phyloP scores from a whole-genome alignment of 2,329 filamentous ascomycete genomes.

The Aspergillus fijiensis region DNA sequence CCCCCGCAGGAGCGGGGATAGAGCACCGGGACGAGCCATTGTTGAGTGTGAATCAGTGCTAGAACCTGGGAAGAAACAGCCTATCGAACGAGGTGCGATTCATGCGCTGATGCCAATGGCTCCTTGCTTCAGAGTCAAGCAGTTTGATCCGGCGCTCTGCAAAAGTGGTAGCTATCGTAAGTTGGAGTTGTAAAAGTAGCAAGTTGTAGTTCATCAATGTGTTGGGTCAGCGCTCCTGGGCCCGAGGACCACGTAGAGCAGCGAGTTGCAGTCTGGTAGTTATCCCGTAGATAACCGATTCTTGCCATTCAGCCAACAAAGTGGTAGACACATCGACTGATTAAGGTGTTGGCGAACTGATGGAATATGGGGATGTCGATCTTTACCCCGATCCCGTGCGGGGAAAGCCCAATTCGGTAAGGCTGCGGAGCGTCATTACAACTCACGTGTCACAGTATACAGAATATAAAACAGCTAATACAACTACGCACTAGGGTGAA shows the following conservation, averaged over 20 bases:
- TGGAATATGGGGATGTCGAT: conserved; percentile 1
- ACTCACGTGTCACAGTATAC: conserved; percentile 2
- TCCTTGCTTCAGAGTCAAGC: not conserved
- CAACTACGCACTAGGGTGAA: too few relatives aligned
- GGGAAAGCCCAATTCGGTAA: conserved; percentile 17
- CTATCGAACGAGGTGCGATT: too few relatives aligned
- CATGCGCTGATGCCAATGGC: not conserved
- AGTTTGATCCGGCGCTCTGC: too few relatives aligned
- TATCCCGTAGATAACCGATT: conserved; percentile 15
- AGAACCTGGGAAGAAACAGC: too few relatives aligned
- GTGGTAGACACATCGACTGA: too few relatives aligned
- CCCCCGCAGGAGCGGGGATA: conserved; percentile 18
- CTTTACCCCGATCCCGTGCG: conserved; percentile 18
- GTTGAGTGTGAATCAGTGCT: not conserved
- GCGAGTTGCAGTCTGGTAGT: not conserved
- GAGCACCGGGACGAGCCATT: conserved; percentile 18
- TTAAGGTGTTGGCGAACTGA: not conserved
- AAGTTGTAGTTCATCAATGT: not conserved
- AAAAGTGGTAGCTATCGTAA: too few relatives aligned
- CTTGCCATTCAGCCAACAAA: conserved; percentile 6
- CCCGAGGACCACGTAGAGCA: conserved; percentile 1
- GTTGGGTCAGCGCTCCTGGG: not conserved
- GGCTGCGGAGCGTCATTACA: conserved; percentile 7
- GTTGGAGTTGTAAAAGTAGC: too few relatives aligned
- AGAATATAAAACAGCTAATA: too few relatives aligned